Evolutionary conservation across 371 early-diverging fungal genomes (phyloP).

Genomic region (Rhizopus microsporus): DNA sequence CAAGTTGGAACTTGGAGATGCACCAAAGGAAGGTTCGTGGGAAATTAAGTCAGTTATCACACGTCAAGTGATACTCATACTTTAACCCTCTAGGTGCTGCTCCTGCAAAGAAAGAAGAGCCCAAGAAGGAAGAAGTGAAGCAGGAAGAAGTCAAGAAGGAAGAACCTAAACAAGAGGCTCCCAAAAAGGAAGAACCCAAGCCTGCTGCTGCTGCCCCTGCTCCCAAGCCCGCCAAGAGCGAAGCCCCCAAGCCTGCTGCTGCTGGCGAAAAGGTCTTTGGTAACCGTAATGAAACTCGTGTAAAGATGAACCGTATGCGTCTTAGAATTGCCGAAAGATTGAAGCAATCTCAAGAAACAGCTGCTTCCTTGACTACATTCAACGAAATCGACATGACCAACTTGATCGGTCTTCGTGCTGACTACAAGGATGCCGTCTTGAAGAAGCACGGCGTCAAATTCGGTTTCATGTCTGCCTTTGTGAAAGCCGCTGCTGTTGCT

Average conservation of each 20-base stretch:
- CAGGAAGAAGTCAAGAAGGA: constrained; percentile 38
- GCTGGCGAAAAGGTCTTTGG: constrained; percentile 35
- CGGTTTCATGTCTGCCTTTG: constrained; percentile 97
- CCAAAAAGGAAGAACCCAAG: constrained; percentile 47
- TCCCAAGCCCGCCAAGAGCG: constrained; percentile 31
- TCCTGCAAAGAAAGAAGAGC: constrained; percentile 46
- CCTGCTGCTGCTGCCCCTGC: constrained; percentile 22
- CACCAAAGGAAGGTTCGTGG: constrained; percentile 61
- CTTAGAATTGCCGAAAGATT: constrained; percentile 90
- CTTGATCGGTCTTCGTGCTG: constrained; percentile 84
- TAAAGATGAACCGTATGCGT: constrained; percentile 98
- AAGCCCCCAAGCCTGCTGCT: constrained; percentile 37
- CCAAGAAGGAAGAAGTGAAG: constrained; percentile 46
- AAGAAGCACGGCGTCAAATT: constrained; percentile 96
- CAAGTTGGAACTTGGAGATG: constrained; percentile 83
- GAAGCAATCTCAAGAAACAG: constrained; percentile 95
- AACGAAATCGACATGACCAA: constrained; percentile 98
- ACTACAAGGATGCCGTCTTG: constrained; percentile 92
- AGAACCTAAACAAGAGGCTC: constrained; percentile 29
- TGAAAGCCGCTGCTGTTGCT: constrained; percentile 86
- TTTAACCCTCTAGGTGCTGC: constrained; percentile 31
- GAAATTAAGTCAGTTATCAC: neutral
- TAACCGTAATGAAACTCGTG: constrained; percentile 66
- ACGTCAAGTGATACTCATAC: neutral
- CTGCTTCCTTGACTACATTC: constrained; percentile 97